These are phyloP conservation scores for Pyrenophora seminiperda DNA, from an alignment of 2,329 filamentous ascomycete genomes.

Conservation along the genomic window DNA sequence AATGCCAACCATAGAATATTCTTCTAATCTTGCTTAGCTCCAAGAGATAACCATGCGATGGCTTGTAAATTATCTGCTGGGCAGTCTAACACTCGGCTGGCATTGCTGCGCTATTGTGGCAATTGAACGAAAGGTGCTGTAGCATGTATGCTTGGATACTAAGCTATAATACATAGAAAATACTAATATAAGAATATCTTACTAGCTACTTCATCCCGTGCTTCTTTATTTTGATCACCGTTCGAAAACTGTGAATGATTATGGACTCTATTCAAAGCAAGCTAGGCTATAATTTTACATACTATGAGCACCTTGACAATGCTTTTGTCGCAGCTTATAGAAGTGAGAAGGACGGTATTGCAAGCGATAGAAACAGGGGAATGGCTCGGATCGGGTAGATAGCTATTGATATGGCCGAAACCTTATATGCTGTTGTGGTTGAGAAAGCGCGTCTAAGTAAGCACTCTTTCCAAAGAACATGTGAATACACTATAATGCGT, in stretches of 20 bases:
- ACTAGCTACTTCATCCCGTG: too few species aligned
- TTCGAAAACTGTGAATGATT: not conserved
- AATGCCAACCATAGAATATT: too few species aligned
- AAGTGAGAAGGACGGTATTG: not conserved
- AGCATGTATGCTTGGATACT: too few species aligned
- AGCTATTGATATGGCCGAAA: constrained; percentile 4
- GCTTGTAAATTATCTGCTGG: too few species aligned
- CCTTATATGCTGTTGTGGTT: constrained; percentile 5
- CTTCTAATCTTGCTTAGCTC: too few species aligned
- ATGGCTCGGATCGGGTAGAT: constrained; percentile 2
- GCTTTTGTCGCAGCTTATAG: constrained; percentile 2
- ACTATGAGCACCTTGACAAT: not conserved
- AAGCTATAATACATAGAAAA: too few species aligned
- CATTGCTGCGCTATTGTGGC: too few species aligned
- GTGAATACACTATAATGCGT: not conserved
- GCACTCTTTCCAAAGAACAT: not conserved
- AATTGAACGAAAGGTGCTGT: too few species aligned
- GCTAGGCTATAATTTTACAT: not conserved
- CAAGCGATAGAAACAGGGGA: constrained; percentile 7
- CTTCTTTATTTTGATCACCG: not conserved
- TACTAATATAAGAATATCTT: too few species aligned
- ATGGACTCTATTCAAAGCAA: not conserved
- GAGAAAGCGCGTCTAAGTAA: constrained; percentile 1
- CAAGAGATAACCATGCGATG: too few species aligned
- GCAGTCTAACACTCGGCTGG: too few species aligned